phyloP scores from a whole-genome alignment of 495 filamentous ascomycete species.

The Astrothelium subdiscretum region DNA sequence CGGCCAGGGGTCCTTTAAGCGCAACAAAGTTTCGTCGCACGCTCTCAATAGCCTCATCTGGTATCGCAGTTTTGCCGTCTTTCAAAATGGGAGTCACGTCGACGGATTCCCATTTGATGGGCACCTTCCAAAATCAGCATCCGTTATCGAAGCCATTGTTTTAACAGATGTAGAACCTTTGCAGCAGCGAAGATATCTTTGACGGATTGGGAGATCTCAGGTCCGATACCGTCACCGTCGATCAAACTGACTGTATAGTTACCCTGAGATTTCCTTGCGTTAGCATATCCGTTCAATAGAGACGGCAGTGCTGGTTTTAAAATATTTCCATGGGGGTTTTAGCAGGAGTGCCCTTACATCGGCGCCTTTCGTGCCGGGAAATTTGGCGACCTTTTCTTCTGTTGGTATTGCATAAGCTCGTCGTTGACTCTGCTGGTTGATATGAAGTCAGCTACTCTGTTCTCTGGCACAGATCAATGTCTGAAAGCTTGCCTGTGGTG shows the following conservation, averaged over 20 bases:
- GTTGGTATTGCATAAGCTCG: constrained; percentile 39
- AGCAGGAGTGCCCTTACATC: constrained; percentile 53
- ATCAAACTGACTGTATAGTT: constrained; percentile 93
- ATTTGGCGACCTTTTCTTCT: constrained; percentile 76
- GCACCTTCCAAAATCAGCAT: constrained; percentile 43
- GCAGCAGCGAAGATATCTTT: constrained; percentile 97
- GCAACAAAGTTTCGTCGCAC: constrained; percentile 89
- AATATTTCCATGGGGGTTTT: constrained; percentile 3
- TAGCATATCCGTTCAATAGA: background rate
- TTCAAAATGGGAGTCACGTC: constrained; percentile 88
- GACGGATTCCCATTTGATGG: constrained; percentile 92
- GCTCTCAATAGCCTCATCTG: constrained; percentile 79
- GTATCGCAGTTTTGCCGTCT: constrained; percentile 86
- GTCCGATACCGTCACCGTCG: constrained; percentile 93
- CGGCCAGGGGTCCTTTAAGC: constrained; percentile 91
- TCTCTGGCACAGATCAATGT: background rate
- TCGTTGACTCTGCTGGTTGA: constrained; percentile 16
- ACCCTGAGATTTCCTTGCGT: constrained; percentile 44
- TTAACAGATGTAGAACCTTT: constrained; percentile 46
- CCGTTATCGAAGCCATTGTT: background rate
- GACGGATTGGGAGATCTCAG: constrained; percentile 87
- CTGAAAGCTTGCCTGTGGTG: constrained; percentile 39
- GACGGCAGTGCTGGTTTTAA: no score
- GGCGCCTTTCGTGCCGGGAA: constrained; percentile 76
- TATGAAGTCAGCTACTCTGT: background rate